phyloP scores from a whole-genome alignment of 495 filamentous ascomycete species.

The Cladorrhinum samala region DNA sequence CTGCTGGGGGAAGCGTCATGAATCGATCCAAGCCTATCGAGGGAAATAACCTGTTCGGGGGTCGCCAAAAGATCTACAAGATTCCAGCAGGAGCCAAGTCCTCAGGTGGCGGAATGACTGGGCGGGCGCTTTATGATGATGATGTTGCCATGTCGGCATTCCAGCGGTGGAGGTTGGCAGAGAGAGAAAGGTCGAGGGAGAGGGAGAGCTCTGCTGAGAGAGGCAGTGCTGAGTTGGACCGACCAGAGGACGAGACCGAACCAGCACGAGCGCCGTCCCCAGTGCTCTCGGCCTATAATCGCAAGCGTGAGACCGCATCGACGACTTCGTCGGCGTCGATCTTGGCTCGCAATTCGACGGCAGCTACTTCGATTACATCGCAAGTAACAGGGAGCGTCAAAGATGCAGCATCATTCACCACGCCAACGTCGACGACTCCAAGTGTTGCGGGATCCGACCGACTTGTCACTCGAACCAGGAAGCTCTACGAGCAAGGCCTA shows the following conservation, averaged over 20 bases:
- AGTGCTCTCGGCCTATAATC: slow-evolving; percentile 56
- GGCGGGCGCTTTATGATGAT: slow-evolving; percentile 74
- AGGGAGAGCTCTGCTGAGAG: slow-evolving; percentile 17
- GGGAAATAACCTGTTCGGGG: slow-evolving; percentile 92
- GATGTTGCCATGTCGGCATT: slow-evolving; percentile 78
- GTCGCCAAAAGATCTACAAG: slow-evolving; percentile 92
- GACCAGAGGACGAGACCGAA: slow-evolving; percentile 34
- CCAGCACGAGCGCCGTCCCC: slow-evolving; percentile 53
- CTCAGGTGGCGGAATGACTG: slow-evolving; percentile 50
- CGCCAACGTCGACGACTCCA: slow-evolving; percentile 26
- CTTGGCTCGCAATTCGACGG: slow-evolving; percentile 71
- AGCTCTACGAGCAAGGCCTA: slow-evolving; percentile 81
- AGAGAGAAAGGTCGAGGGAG: slow-evolving; percentile 48
- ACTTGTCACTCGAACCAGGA: slow-evolving; percentile 57
- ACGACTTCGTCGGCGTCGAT: slow-evolving; percentile 74
- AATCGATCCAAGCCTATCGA: slow-evolving; percentile 75
- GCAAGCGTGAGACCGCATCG: slow-evolving; percentile 76
- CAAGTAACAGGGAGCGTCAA: slow-evolving; percentile 50
- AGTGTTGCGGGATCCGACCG: slow-evolving; percentile 39
- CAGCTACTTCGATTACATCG: slow-evolving; percentile 87
- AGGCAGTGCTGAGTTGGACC: slow-evolving; percentile 23
- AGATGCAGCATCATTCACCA: slow-evolving; percentile 37
- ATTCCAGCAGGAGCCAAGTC: slow-evolving; percentile 54
- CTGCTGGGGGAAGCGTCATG: slow-evolving; percentile 65
- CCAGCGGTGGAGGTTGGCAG: slow-evolving; percentile 54